Conservation (phyloP, 495 filamentous ascomycete species). For the Neurospora intermedia region DNA sequence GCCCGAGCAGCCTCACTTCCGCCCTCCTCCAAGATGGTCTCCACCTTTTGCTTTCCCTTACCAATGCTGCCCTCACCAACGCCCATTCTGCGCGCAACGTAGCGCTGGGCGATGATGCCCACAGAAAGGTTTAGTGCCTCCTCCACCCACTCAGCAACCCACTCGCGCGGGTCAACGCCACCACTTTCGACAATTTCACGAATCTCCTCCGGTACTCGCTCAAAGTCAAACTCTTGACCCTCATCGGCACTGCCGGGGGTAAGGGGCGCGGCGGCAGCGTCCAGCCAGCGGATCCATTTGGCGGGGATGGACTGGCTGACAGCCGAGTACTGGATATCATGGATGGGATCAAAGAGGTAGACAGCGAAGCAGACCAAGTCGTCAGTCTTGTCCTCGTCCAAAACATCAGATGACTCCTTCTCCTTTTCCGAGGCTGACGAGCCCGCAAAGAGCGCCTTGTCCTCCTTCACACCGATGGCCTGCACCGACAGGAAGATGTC, state of each 20-base stretch:
- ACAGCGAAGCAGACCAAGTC: conserved; percentile 71
- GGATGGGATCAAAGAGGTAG: conserved; percentile 86
- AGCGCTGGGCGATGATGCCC: conserved; percentile 87
- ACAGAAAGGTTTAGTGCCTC: conserved; percentile 70
- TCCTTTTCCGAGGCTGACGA: conserved; percentile 33
- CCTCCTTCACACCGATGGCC: conserved; percentile 55
- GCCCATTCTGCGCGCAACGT: conserved; percentile 91
- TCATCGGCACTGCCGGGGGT: conserved; percentile 34
- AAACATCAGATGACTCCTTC: conserved; percentile 40
- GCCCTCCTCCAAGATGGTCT: conserved; percentile 56
- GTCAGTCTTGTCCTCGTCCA: conserved; percentile 36
- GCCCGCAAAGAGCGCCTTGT: conserved; percentile 55
- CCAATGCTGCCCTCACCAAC: conserved; percentile 79
- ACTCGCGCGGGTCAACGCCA: conserved; percentile 89
- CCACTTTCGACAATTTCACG: conserved; percentile 76
- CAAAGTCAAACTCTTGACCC: conserved; percentile 13
- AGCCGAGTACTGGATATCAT: conserved; percentile 77
- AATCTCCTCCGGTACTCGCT: conserved; percentile 67
- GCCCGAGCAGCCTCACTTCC: conserved; percentile 79
- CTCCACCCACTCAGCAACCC: conserved; percentile 96
- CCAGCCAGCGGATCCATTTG: conserved; percentile 86
- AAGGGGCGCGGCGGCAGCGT: conserved; percentile 51
- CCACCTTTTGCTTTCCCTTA: conserved; percentile 67
- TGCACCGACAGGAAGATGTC: conserved; percentile 95
- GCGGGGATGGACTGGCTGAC: conserved; percentile 76